phyloP scores from a whole-genome alignment of 2,329 filamentous ascomycete species.

The Colletotrichum sp. region DNA sequence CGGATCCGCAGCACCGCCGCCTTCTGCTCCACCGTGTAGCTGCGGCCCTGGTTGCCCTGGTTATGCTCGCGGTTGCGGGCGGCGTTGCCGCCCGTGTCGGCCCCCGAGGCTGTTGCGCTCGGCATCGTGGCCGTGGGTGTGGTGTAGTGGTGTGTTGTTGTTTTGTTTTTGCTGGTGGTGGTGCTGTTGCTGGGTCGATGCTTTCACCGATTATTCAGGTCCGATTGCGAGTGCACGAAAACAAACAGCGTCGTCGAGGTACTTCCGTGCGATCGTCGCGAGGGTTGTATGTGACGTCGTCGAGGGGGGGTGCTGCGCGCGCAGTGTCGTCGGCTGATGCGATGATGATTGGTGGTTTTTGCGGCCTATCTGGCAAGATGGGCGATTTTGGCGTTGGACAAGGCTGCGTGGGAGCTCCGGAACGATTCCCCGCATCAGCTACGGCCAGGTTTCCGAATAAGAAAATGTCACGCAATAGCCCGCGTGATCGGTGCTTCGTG shows the following conservation, averaged over 20 bases:
- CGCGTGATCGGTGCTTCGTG: not conserved
- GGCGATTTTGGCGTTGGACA: not conserved
- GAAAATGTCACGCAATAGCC: not conserved
- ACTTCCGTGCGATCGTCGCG: not conserved
- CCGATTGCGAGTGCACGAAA: not conserved
- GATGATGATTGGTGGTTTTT: constrained; percentile 2
- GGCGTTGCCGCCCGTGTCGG: constrained; percentile 48
- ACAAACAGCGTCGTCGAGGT: not conserved
- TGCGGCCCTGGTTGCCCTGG: constrained; percentile 76
- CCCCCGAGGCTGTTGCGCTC: constrained; percentile 60
- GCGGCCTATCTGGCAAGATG: constrained; percentile 18
- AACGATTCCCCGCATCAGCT: constrained; percentile 6
- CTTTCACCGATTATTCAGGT: not conserved
- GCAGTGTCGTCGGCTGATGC: not conserved
- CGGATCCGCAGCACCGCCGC: constrained; percentile 89
- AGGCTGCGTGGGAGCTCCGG: constrained; percentile 7
- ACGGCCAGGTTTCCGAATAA: not conserved
- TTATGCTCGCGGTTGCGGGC: constrained; percentile 69
- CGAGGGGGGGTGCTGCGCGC: not conserved
- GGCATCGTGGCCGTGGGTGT: constrained; percentile 36
- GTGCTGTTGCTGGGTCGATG: not conserved
- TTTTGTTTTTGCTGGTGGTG: not conserved
- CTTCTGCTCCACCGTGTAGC: constrained; percentile 90
- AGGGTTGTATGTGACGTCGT: not conserved
- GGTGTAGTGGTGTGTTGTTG: not conserved